Base-by-base conservation (phyloP, 805 yeast species). In the Saccharomyces cerevisiae region DNA sequence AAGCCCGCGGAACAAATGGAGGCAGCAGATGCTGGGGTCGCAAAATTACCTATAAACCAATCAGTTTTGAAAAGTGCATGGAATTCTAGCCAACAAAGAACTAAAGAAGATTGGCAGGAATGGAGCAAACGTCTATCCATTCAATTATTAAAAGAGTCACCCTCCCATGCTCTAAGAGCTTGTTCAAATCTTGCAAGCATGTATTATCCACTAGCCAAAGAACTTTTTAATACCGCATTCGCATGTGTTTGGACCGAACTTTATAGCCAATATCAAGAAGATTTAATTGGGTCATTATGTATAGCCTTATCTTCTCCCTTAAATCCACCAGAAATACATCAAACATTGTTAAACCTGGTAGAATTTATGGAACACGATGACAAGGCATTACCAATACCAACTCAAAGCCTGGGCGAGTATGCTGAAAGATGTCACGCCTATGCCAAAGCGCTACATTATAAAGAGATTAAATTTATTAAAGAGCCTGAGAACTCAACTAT, bases 281-380 rank as follows among this genome's bases (percentile, higher is more conserved):
- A 91, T 60, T 77, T 91, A 51, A 89, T 90, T 4, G 87, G 86
- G 60, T 79, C 94, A 2, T 77, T 91, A 48, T 89, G 96, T 65
- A 78, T 84, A 52, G 97, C 97, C 0, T 73, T 90, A 57, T 85
- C 90, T 0, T 86, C 96, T 0, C 87, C 94, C 3, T 87, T 89
- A 61, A 89, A 89, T 59, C 96, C 97, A 0, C 97, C 97, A 0
- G 98, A 92, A 62, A 90, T 91, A 48, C 85, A 90, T 62, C 97
- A 92, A 66, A 84, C 90, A 1, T 75, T 92, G 56, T 75, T 92
- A 61, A 91, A 91, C 59, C 74, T 92, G 55, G 95, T 96, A 0
- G 98, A 92, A 68, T 92, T 87, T 65, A 85, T 92, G 92, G 98
- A 92, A 64, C 97, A 91, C 62, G 97, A 92, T 69, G 97, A 91